Base-by-base conservation (phyloP, 2,329 filamentous ascomycete species). In the Trichophyton benhamiae region DNA sequence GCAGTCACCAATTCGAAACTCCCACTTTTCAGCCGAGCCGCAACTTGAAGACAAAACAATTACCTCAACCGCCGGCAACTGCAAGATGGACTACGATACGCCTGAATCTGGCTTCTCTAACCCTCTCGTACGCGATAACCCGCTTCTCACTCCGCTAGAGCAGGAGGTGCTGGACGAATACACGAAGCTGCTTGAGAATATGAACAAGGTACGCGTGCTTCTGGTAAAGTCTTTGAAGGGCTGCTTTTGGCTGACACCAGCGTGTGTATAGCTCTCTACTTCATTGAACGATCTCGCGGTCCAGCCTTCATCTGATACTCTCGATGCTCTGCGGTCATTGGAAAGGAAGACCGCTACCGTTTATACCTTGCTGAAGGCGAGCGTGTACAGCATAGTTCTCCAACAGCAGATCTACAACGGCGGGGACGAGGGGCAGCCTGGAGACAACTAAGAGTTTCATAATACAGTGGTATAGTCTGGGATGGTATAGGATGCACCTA, bases 101-200 rank as follows among this genome's bases (percentile, higher is more conserved):
- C 7, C 17, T 15, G 49, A 53, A 9, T 22, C 46, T 8, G 49
- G 22, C 9, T 30, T 53, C 22, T 27, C 20, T 33, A 58, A 59
- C 27, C 74, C 73, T 1, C 72, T 76, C 13, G 69, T 76, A 55
- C 69, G 71, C 49, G 69, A 73, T 11, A 72, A 72, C 60, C 68
- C 72, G 0, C 67, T 71, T 22, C 72, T 96, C 64, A 82, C 86
- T 0, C 87, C 90, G 3, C 82, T 95, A 6, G 91, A 99, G 77
- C 91, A 96, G 74, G 90, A 97, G 72, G 87, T 99, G 0, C 80
- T 99, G 0, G 91, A 97, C 64, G 94, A 99, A 75, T 99, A 99
- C 71, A 85, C 92, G 67, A 82, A 87, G 13, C 77, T 99, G 36
- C 83, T 92, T 0, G 87, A 87, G 67, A 99, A 97, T 71, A 87